Conservation (phyloP, 805 yeast species). For the Zygosaccharomyces bisporus region DNA sequence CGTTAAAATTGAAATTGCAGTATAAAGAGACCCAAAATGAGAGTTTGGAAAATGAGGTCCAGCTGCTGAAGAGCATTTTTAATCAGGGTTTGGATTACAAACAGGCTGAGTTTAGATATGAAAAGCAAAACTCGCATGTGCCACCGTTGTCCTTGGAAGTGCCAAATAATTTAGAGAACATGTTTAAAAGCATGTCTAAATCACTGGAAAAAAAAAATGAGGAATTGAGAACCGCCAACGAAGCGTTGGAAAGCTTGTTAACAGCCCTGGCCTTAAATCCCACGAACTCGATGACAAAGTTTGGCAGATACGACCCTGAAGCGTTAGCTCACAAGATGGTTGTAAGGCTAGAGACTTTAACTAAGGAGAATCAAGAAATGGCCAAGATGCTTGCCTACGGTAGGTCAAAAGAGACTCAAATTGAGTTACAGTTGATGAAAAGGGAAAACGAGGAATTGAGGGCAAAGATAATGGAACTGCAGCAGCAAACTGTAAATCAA, state of each 20-base stretch:
- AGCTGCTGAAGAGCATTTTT: conserved; percentile 33
- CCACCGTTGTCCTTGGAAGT: conserved; percentile 28
- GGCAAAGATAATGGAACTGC: conserved; percentile 17
- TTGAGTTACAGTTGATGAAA: conserved; percentile 61
- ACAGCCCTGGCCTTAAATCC: conserved; percentile 55
- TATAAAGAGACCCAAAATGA: conserved; percentile 52
- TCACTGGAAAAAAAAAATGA: conserved; percentile 44
- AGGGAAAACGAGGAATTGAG: conserved; percentile 48
- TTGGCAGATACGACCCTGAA: conserved; percentile 68
- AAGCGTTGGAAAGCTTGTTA: conserved; percentile 57
- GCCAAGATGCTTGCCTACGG: conserved; percentile 70
- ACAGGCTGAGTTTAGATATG: conserved; percentile 34
- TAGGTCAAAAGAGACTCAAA: conserved; percentile 65
- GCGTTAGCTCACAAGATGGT: conserved; percentile 72
- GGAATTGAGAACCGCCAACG: conserved; percentile 60
- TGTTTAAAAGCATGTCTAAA: conserved; percentile 47
- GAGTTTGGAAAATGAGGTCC: conserved; percentile 44
- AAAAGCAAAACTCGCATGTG: conserved; percentile 16
- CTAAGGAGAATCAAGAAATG: conserved; percentile 66
- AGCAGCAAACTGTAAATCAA: not conserved
- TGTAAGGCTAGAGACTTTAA: conserved; percentile 54
- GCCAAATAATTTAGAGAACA: conserved; percentile 44
- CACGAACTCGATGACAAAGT: conserved; percentile 42
- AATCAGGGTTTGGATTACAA: conserved; percentile 39
- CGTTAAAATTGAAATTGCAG: conserved; percentile 47